Percentiles rank a stretch among this genome's conserved stretches.
These are phyloP conservation scores for Maudiozyma turicensis DNA, from an alignment of 805 yeast genomes.

Conservation along the genomic window DNA sequence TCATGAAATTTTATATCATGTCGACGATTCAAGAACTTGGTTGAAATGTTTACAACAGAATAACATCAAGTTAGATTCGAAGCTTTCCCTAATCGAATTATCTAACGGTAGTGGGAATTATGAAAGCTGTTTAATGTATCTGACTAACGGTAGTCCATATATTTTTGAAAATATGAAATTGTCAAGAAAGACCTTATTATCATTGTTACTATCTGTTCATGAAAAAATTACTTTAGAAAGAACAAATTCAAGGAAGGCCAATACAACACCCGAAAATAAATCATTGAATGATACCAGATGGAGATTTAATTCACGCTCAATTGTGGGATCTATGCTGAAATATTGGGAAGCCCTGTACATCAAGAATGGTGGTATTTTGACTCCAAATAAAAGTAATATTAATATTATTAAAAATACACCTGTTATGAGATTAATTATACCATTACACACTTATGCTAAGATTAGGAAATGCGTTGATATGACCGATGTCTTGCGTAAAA, in stretches of 20 bases:
- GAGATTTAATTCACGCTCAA: conserved; percentile 56
- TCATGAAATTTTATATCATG: conserved; percentile 51
- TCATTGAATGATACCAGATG: conserved; percentile 37
- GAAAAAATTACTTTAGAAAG: conserved; percentile 52
- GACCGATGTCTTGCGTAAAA: conserved; percentile 48
- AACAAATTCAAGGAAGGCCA: conserved; percentile 14
- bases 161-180: conserved; percentile 25
- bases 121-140: conserved; percentile 36
- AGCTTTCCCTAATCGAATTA: conserved; percentile 44
- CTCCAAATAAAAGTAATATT: conserved; percentile 37
- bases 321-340: conserved; percentile 45
- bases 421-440: conserved; percentile 54
- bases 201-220: conserved; percentile 55
- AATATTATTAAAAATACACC: conserved; percentile 39
- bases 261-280: conserved; percentile 6
- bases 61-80: conserved; percentile 38
- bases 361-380: conserved; percentile 52
- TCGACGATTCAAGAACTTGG: conserved; percentile 46
- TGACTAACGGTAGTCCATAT: conserved; percentile 33
- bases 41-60: conserved; percentile 29
- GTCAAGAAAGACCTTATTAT: conserved; percentile 36
- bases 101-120: conserved; percentile 45
- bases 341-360: conserved; percentile 61
- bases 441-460: conserved; percentile 57
- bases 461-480: conserved; percentile 53